A percentile compares a stretch with the other conserved stretches of the same genome.
phyloP scores from a whole-genome alignment of 1,284 basidiomycete species.

The Somion occarium region DNA sequence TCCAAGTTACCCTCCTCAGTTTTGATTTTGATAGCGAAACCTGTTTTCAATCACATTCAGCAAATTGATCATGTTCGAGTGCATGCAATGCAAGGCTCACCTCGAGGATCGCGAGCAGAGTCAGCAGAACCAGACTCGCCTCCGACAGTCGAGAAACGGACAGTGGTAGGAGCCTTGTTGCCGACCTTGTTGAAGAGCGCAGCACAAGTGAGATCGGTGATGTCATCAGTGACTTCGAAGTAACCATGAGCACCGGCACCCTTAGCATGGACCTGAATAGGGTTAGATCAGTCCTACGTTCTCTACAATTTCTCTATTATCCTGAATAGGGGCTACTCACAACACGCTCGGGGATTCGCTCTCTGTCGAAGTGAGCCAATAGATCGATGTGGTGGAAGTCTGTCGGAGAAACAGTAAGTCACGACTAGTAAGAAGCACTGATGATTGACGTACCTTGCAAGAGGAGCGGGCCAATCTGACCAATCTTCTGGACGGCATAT shows the following conservation, averaged over 20 bases:
- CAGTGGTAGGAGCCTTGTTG: conserved; percentile 66
- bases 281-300: no score
- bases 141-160: conserved; percentile 86
- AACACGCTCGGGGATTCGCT: conserved; percentile 94
- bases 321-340: conserved; percentile 48
- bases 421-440: neutral
- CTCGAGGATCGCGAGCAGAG: conserved; percentile 88
- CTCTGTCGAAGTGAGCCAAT: conserved; percentile 88
- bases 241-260: conserved; percentile 90
- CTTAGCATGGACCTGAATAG: conserved; percentile 71
- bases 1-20: conserved; percentile 90
- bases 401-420: conserved; percentile 21
- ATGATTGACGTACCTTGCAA: conserved; percentile 60
- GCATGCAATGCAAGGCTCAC: conserved; percentile 10
- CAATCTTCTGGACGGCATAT: conserved; percentile 75
- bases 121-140: conserved; percentile 88
- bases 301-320: no score
- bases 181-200: conserved; percentile 69
- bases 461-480: conserved; percentile 75
- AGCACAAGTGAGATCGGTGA: conserved; percentile 77
- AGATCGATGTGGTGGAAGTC: conserved; percentile 89
- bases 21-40: conserved; percentile 88
- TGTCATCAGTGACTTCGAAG: conserved; percentile 82
- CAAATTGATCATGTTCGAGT: neutral
- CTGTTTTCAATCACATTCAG: conserved; percentile 10